A percentile compares a stretch with the other conserved stretches of the same genome.
Evolutionary conservation across 148 eudicot species (phyloP).

Genomic region (Bassia scoparia): DNA sequence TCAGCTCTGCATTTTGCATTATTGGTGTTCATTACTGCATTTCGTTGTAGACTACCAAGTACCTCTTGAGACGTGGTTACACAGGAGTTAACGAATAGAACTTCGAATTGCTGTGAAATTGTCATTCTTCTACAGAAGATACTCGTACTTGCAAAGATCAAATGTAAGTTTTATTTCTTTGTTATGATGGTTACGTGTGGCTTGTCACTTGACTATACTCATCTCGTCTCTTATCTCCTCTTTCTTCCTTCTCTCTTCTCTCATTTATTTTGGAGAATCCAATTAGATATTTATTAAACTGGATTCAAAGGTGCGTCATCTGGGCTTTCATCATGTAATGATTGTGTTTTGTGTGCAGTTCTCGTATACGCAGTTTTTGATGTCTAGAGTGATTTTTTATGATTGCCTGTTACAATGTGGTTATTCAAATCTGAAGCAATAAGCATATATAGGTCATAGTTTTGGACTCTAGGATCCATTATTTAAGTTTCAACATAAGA

Average conservation of each 20-base stretch:
- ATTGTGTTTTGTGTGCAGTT: too few relatives aligned
- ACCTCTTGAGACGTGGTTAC: constrained; percentile 88
- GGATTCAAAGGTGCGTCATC: not conserved
- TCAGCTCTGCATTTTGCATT: not conserved
- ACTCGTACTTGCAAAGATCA: constrained; percentile 81
- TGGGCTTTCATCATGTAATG: too few relatives aligned
- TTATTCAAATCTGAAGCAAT: too few relatives aligned
- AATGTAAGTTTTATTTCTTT: constrained; percentile 56
- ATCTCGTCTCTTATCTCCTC: not conserved
- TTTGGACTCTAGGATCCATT: too few relatives aligned
- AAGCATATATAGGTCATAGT: too few relatives aligned
- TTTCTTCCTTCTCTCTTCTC: too few relatives aligned
- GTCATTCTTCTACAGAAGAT: constrained; percentile 80
- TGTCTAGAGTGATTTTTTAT: too few relatives aligned
- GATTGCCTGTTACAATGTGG: too few relatives aligned
- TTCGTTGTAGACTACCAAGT: constrained; percentile 52
- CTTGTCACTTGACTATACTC: constrained; percentile 6
- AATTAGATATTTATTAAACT: too few relatives aligned
- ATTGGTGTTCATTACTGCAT: constrained; percentile 15
- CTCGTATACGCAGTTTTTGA: too few relatives aligned
- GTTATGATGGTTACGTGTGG: constrained; percentile 1
- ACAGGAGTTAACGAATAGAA: constrained; percentile 77
- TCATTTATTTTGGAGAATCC: too few relatives aligned
- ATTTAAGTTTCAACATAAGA: too few relatives aligned
- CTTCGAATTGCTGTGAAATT: constrained; percentile 57